These are phyloP conservation scores for Tilletia caries DNA, from an alignment of 1,284 basidiomycete species.

Conservation along the genomic window DNA sequence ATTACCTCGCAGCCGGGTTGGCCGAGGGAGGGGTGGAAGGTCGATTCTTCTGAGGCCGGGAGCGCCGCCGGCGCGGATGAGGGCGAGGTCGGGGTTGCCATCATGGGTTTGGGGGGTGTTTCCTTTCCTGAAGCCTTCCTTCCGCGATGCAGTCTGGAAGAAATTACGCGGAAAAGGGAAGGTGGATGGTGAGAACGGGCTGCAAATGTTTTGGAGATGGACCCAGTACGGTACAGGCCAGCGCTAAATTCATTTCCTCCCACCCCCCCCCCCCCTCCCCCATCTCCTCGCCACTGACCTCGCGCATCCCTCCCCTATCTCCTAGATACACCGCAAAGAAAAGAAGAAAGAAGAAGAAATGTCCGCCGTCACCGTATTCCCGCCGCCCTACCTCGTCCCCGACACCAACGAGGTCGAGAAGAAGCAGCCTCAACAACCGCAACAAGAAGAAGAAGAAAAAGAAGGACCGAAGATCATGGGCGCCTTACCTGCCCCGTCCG, in stretches of 20 bases:
- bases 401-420: neutral
- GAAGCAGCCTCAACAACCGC: neutral
- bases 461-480: neutral
- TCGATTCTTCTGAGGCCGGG: conserved; percentile 6
- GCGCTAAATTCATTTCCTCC: too few species aligned
- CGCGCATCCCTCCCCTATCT: too few species aligned
- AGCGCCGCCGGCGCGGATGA: conserved; percentile 11
- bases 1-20: conserved; percentile 15
- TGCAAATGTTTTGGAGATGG: neutral
- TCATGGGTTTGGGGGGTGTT: neutral
- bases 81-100: conserved; percentile 15
- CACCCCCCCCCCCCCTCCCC: too few species aligned
- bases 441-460: neutral
- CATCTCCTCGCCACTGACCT: neutral
- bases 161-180: neutral
- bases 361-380: neutral
- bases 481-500: neutral
- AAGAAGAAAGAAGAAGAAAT: neutral
- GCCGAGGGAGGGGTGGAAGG: conserved; percentile 22
- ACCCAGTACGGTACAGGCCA: too few species aligned
- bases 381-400: conserved; percentile 1
- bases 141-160: neutral
- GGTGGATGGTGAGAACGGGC: neutral
- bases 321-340: neutral
- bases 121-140: neutral